phyloP scores from a whole-genome alignment of 768 basidiomycete genomes.

The Leucosporidium yakuticum region DNA sequence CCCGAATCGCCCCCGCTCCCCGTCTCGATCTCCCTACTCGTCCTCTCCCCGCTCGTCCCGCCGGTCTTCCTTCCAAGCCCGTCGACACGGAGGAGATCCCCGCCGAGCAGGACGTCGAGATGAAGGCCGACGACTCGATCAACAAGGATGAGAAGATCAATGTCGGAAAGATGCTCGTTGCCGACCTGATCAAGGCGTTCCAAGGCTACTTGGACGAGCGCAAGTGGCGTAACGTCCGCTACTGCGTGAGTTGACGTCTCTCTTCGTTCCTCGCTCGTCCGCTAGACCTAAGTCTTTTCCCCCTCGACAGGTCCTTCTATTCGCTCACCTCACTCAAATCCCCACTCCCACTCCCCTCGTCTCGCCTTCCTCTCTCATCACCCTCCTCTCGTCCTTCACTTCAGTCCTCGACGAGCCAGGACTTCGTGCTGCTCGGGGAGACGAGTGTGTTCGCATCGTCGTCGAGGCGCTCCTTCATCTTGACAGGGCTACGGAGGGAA shows the following conservation, averaged over 20 bases:
- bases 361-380: conserved; percentile 68
- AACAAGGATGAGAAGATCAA: conserved; percentile 43
- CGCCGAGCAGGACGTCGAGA: conserved; percentile 38
- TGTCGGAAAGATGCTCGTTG: conserved; percentile 65
- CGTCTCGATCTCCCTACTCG: conserved; percentile 15
- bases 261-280: conserved; percentile 16
- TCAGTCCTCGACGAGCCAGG: conserved; percentile 84
- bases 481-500: conserved; percentile 7
- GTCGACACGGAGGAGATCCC: conserved; percentile 5
- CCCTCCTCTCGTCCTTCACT: conserved; percentile 74
- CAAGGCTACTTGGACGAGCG: conserved; percentile 80
- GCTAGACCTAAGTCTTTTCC: neutral
- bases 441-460: conserved; percentile 71
- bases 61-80: conserved; percentile 8
- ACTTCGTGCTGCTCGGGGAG: conserved; percentile 75
- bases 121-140: conserved; percentile 45
- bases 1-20: neutral
- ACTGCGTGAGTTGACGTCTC: conserved; percentile 61
- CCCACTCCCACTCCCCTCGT: conserved; percentile 48
- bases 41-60: conserved; percentile 10
- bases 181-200: conserved; percentile 88
- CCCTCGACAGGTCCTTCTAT: conserved; percentile 72
- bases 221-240: conserved; percentile 81
- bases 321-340: conserved; percentile 66
- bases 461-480: conserved; percentile 74